Conservation (phyloP, 2,329 filamentous ascomycete species). For the Fusarium sambucinum region DNA sequence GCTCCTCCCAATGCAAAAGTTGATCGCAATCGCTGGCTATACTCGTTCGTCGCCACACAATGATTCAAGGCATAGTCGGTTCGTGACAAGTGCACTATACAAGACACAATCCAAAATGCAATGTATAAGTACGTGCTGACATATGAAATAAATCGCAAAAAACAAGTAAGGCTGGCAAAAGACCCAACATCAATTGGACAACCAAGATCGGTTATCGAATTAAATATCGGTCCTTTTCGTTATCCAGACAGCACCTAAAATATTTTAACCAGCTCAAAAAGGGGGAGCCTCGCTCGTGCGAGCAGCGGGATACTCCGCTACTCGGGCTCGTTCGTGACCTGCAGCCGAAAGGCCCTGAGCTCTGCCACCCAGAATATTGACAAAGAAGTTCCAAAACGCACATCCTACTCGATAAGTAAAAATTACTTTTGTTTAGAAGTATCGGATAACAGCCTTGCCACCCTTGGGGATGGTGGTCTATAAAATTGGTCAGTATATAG, state of each 20-base stretch:
- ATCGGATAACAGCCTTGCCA: conserved; percentile 59
- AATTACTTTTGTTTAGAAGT: conserved; percentile 51
- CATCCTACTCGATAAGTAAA: conserved; percentile 34
- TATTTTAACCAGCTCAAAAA: conserved; percentile 41
- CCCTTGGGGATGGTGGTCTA: conserved; percentile 60
- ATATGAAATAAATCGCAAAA: conserved; percentile 36
- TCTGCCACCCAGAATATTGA: conserved; percentile 51
- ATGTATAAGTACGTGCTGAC: conserved; percentile 42
- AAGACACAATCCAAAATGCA: conserved; percentile 33
- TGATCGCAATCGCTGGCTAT: conserved; percentile 34
- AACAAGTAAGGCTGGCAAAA: conserved; percentile 32
- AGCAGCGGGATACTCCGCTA: conserved; percentile 23
- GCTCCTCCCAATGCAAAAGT: conserved; percentile 36
- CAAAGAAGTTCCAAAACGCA: conserved; percentile 52
- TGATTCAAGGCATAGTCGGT: conserved; percentile 15
- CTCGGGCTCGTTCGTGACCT: conserved; percentile 37
- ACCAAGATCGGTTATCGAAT: conserved; percentile 33
- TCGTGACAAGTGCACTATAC: conserved; percentile 26
- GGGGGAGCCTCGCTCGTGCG: conserved; percentile 31
- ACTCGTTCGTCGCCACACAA: conserved; percentile 33
- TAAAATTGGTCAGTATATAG: conserved; percentile 33
- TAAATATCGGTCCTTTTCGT: conserved; percentile 33
- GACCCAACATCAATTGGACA: conserved; percentile 34
- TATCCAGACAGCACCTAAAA: conserved; percentile 40
- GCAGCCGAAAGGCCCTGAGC: conserved; percentile 39